A percentile compares a stretch with the other conserved stretches of the same genome.
phyloP scores from a whole-genome alignment of 257 asterid genomes.

The Avicennia marina region DNA sequence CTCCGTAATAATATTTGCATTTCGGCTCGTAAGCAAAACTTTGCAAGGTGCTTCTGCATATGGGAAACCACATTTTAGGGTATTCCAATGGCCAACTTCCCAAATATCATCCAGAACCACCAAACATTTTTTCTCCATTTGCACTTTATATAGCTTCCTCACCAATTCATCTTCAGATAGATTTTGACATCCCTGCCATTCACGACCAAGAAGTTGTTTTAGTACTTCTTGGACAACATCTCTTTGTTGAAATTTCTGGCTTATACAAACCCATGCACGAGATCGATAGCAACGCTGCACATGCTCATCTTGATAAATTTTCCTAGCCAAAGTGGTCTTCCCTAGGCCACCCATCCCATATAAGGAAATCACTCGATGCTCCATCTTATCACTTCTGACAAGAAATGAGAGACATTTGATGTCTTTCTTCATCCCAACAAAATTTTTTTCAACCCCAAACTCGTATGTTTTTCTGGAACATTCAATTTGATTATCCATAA shows the following conservation, averaged over 20 bases:
- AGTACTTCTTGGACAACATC: neutral
- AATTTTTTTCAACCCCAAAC: neutral
- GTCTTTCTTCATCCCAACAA: conserved; percentile 5
- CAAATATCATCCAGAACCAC: neutral
- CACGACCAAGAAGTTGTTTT: neutral
- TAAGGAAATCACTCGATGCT: neutral
- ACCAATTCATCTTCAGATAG: neutral
- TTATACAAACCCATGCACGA: conserved; percentile 22
- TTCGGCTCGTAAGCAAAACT: conserved; percentile 16
- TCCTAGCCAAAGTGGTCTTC: conserved; percentile 10
- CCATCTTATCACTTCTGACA: neutral
- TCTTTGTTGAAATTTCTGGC: conserved; percentile 18
- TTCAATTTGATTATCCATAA: neutral
- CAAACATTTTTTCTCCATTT: neutral
- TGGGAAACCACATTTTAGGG: neutral
- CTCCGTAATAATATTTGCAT: neutral
- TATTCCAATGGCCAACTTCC: neutral
- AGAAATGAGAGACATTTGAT: neutral
- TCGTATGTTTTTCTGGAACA: neutral
- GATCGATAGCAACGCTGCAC: neutral
- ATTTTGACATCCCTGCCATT: neutral
- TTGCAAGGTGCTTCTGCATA: neutral
- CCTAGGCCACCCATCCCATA: conserved; percentile 15
- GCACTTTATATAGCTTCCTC: neutral
- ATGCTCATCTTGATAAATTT: neutral